A percentile compares a stretch with the other conserved stretches of the same genome.
Evolutionary conservation across 192 early-diverging fungal species (phyloP).

Genomic region (Diversispora epigaea): DNA sequence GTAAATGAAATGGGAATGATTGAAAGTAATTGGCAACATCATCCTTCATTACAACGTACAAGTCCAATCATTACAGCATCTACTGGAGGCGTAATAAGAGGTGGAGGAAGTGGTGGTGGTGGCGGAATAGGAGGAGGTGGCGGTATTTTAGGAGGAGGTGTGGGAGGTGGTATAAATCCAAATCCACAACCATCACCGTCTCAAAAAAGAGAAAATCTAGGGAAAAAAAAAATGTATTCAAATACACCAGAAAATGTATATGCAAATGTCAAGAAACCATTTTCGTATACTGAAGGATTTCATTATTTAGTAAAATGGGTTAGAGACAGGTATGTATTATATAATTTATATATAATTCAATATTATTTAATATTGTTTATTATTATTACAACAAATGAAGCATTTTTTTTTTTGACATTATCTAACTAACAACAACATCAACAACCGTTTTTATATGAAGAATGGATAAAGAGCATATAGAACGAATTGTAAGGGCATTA

Average conservation of each 20-base stretch:
- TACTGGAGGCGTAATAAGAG: not conserved
- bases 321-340: constrained; percentile 55
- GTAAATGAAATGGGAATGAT: constrained; percentile 39
- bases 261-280: constrained; percentile 73
- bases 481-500: constrained; percentile 86
- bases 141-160: too few relatives aligned
- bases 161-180: not conserved
- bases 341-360: not conserved
- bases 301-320: constrained; percentile 87
- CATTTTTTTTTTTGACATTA: too few relatives aligned
- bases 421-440: too few relatives aligned
- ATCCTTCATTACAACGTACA: constrained; percentile 33
- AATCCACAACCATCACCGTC: too few relatives aligned
- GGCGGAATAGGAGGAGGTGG: too few relatives aligned
- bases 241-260: constrained; percentile 73
- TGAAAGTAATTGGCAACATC: constrained; percentile 38
- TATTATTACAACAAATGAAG: too few relatives aligned
- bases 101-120: too few relatives aligned
- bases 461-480: constrained; percentile 85
- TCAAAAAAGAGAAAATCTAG: constrained; percentile 33
- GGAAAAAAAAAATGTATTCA: constrained; percentile 43
- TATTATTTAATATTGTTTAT: not conserved
- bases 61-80: constrained; percentile 10
- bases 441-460: constrained; percentile 38
- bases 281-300: constrained; percentile 92